Percentiles rank a stretch among this genome's conserved stretches.
phyloP scores from a whole-genome alignment of 495 filamentous ascomycete genomes.

The Xylaria flabelliformis region DNA sequence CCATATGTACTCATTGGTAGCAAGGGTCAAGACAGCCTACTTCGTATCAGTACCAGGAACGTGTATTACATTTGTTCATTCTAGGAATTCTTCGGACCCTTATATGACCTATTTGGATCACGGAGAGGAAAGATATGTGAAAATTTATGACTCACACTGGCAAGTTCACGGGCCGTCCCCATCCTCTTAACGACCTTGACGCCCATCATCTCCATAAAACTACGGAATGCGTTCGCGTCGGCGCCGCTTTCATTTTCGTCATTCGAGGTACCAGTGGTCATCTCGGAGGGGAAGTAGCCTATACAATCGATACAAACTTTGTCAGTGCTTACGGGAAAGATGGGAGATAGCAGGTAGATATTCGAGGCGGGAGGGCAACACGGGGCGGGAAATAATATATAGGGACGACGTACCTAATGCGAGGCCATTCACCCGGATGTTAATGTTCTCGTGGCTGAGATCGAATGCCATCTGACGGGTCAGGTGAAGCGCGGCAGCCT shows the following conservation, averaged over 20 bases:
- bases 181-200: conserved; percentile 35
- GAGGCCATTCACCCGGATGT: conserved; percentile 74
- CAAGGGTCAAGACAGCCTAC: conserved; percentile 35
- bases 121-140: neutral
- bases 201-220: conserved; percentile 29
- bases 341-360: neutral
- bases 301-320: neutral
- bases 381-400: neutral
- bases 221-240: conserved; percentile 15
- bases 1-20: conserved; percentile 39
- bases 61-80: neutral
- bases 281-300: conserved; percentile 69
- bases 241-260: conserved; percentile 58
- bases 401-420: conserved; percentile 51
- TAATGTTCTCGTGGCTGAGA: conserved; percentile 44
- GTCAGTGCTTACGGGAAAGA: neutral
- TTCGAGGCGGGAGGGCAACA: neutral
- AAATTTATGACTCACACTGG: conserved; percentile 31
- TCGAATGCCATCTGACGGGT: conserved; percentile 58
- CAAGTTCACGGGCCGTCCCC: conserved; percentile 36
- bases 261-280: conserved; percentile 62
- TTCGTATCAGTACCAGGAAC: neutral
- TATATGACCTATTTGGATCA: neutral
- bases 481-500: conserved; percentile 77
- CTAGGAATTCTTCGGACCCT: neutral